phyloP scores from a whole-genome alignment of 176 grass and related monocot species.

The Themeda triandra region DNA sequence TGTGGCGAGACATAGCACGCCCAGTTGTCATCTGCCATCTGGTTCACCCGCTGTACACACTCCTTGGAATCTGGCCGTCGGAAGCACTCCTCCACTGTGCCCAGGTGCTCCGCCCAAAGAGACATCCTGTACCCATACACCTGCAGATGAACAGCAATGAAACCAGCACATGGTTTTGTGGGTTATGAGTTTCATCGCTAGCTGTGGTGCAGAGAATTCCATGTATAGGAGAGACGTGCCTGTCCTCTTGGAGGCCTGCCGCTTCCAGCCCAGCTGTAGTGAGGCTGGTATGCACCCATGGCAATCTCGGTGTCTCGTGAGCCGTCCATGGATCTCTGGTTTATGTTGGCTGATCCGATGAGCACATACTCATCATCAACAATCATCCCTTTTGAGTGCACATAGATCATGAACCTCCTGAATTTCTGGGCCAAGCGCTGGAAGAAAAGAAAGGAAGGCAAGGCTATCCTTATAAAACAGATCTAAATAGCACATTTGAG shows the following conservation, averaged over 20 bases:
- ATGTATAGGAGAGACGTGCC: background rate
- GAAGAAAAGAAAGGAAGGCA: background rate
- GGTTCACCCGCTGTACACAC: conserved; percentile 58
- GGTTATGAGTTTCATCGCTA: background rate
- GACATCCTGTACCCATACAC: conserved; percentile 90
- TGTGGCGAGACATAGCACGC: conserved; percentile 34
- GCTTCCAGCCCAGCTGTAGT: conserved; percentile 47
- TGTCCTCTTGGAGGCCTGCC: conserved; percentile 44
- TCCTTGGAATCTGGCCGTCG: conserved; percentile 43
- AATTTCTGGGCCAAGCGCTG: conserved; percentile 53
- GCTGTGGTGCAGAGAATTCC: background rate
- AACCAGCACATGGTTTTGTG: background rate
- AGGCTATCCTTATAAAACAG: background rate
- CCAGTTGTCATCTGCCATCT: conserved; percentile 69
- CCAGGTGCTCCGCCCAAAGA: conserved; percentile 81
- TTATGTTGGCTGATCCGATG: conserved; percentile 73
- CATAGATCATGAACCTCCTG: conserved; percentile 81
- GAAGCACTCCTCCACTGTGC: conserved; percentile 51
- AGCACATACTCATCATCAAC: conserved; percentile 66
- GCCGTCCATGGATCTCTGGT: conserved; percentile 77
- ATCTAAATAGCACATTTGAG: background rate
- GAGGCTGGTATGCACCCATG: conserved; percentile 66
- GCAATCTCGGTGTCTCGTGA: conserved; percentile 68
- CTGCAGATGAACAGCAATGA: conserved; percentile 29
- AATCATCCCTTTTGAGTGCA: conserved; percentile 76